These are phyloP conservation scores for Aegilops umbellulata DNA, from an alignment of 176 grass and related monocot species.

Conservation along the genomic window DNA sequence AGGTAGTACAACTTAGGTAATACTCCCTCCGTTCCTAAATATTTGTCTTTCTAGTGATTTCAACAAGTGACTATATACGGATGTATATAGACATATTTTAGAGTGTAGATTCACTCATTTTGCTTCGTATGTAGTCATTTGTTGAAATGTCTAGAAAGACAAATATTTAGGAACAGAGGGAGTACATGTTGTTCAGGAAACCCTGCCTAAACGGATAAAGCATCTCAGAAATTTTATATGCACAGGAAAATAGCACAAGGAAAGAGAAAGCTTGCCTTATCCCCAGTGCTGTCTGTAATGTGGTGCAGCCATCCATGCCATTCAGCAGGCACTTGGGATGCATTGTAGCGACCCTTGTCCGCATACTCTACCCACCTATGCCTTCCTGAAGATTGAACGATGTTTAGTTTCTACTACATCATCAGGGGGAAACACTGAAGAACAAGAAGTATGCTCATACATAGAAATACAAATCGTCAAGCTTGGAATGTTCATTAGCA, in stretches of 20 bases:
- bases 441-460: not conserved
- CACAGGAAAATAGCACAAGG: not conserved
- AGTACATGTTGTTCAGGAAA: not conserved
- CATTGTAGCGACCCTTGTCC: constrained; percentile 79
- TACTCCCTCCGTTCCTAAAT: too few relatives aligned
- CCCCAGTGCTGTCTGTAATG: constrained; percentile 82
- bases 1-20: not conserved
- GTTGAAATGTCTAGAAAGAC: too few relatives aligned
- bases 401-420: constrained; percentile 3
- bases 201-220: not conserved
- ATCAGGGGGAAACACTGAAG: not conserved
- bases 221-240: not conserved
- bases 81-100: too few relatives aligned
- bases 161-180: too few relatives aligned
- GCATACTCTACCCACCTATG: constrained; percentile 96
- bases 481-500: not conserved
- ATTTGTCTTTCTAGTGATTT: too few relatives aligned
- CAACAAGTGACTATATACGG: too few relatives aligned
- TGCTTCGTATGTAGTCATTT: too few relatives aligned
- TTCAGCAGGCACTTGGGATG: constrained; percentile 89
- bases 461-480: not conserved
- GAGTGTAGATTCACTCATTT: too few relatives aligned
- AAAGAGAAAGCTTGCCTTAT: constrained; percentile 53
- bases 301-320: constrained; percentile 96
- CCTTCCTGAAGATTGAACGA: constrained; percentile 53